Evolutionary conservation across 768 basidiomycete genomes (phyloP).

Genomic region (Neoboletus subvelutipes): DNA sequence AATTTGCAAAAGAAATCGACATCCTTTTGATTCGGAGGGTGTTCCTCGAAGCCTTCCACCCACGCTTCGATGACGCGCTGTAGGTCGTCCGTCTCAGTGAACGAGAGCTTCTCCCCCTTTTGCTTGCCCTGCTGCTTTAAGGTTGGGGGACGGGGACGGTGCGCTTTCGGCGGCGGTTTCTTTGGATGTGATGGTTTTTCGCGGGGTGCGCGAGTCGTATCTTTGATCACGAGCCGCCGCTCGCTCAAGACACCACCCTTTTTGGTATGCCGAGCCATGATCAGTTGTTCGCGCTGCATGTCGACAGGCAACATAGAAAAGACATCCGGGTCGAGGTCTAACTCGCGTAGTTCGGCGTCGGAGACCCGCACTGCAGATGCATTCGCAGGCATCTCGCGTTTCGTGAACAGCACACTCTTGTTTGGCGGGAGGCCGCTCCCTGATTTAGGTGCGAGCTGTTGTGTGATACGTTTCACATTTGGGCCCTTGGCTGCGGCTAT

Average conservation of each 20-base stretch:
- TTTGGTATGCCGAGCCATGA: conserved; percentile 53
- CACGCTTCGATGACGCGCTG: conserved; percentile 71
- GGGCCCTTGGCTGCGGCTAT: conserved; percentile 32
- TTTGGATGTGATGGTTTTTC: conserved; percentile 36
- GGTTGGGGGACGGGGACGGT: conserved; percentile 46
- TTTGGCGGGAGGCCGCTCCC: conserved; percentile 39
- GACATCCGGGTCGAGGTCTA: conserved; percentile 74
- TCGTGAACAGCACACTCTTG: conserved; percentile 40
- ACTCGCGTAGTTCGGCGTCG: conserved; percentile 54
- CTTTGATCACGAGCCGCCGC: conserved; percentile 53
- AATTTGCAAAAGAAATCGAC: conserved; percentile 74
- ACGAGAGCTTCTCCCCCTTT: conserved; percentile 54
- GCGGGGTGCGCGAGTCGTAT: conserved; percentile 27
- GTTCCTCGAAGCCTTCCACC: conserved; percentile 62
- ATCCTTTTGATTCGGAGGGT: conserved; percentile 71
- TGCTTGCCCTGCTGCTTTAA: conserved; percentile 54
- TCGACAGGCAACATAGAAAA: conserved; percentile 62
- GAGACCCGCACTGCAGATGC: conserved; percentile 44
- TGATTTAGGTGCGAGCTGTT: conserved; percentile 60
- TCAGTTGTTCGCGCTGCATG: conserved; percentile 73
- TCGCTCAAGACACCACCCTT: conserved; percentile 37
- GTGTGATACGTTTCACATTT: conserved; percentile 58
- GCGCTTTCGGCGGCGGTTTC: conserved; percentile 57
- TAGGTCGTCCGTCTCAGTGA: conserved; percentile 69
- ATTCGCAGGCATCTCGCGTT: conserved; percentile 25